Evolutionary conservation across 768 basidiomycete species (phyloP), one percentile per base, ranked within the genome.

Genomic region (Mrakia hoshinonis): DNA sequence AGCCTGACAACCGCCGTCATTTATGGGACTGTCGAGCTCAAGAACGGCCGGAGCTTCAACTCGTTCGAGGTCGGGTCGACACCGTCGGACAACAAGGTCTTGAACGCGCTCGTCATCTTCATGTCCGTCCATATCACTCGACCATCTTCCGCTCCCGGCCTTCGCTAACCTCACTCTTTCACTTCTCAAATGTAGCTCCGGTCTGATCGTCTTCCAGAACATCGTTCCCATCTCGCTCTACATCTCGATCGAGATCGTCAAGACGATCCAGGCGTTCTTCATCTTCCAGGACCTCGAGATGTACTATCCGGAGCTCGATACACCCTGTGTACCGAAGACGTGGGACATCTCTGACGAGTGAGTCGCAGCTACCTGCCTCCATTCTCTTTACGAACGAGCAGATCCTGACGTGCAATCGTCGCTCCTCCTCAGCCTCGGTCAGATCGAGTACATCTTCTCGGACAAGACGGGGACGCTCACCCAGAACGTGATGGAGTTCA

Each of bases 401-500:
- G n/a, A n/a, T n/a, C n/a, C n/a, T n/a, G n/a, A n/a, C n/a, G n/a
- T n/a, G n/a, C n/a, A n/a, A n/a, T n/a, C n/a, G n/a, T n/a, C n/a
- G 12, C 12, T 34, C 12, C 26, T 43, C 13, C 1, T 2, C 24
- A 72, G 70, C 81, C 86, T 99, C 1, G 95, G 95, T 31, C 95
- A 98, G 81, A 97, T 98, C 79, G 94, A 97, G 82, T 99, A 95
- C 79, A 83, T 89, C 77, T 89, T 89, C 78, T 92, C 89, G 12
- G 92, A 94, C 84, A 95, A 95, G 83, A 95, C 93, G 0, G 92
- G 92, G 29, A 99, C 95, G 9, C 87, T 99, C 62, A 99, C 95
- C 0, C 94, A 96, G 80, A 99, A 98, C 81, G 83, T 95, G 76
- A 98, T 97, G 95, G 93, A 95, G 82, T 97, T 96, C 81, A 92